Evolutionary conservation across 1,284 basidiomycete species (phyloP).

Genomic region (Trichosporon asahii): DNA sequence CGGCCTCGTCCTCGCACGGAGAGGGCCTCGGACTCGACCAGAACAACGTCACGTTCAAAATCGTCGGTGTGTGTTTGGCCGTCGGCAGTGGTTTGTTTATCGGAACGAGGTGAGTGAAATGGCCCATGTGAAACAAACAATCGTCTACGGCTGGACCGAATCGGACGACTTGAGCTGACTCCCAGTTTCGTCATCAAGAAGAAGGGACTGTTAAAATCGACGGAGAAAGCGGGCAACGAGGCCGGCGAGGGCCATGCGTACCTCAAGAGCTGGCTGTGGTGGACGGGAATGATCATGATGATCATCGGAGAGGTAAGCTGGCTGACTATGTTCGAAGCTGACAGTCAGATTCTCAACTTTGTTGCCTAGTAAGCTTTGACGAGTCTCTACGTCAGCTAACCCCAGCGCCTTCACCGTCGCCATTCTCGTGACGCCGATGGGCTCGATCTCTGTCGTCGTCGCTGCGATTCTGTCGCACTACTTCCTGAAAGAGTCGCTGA

Average conservation of each 20-base stretch:
- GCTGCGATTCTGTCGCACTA: conserved; percentile 90
- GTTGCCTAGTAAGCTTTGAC: conserved; percentile 47
- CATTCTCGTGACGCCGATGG: conserved; percentile 64
- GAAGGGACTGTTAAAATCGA: conserved; percentile 64
- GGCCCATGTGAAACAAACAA: neutral
- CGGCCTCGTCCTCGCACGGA: neutral
- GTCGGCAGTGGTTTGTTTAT: conserved; percentile 82
- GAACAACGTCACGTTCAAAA: conserved; percentile 49
- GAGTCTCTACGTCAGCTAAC: conserved; percentile 16
- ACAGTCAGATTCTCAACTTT: conserved; percentile 48
- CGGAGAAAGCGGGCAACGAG: conserved; percentile 58
- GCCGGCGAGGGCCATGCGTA: conserved; percentile 93
- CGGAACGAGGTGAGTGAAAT: conserved; percentile 68
- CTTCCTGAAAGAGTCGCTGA: conserved; percentile 87
- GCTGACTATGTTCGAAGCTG: neutral
- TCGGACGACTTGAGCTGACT: conserved; percentile 6
- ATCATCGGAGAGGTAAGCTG: conserved; percentile 35
- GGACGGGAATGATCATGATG: conserved; percentile 58
- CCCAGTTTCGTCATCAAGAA: conserved; percentile 72
- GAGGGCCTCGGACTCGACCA: neutral
- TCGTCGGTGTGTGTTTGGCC: conserved; percentile 69
- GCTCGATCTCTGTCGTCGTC: conserved; percentile 92
- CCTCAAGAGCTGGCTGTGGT: conserved; percentile 78
- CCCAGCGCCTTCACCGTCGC: conserved; percentile 44
- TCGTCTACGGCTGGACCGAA: neutral